Evolutionary conservation across 164 flowering plant species (phyloP).

Genomic region (Stephania cephalantha): DNA sequence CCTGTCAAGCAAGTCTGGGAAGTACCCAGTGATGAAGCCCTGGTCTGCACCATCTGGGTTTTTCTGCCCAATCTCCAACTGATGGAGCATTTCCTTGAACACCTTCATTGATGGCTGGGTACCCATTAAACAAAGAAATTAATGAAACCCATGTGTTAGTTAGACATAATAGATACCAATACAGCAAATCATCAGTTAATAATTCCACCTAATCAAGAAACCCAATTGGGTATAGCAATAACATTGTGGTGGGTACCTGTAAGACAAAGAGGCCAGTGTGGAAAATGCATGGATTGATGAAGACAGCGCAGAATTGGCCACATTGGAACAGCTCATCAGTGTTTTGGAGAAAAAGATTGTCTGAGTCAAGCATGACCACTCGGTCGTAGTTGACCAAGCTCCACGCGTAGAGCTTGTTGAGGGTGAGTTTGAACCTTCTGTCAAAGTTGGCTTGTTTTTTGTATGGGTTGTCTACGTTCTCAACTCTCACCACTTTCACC

Average conservation of each 20-base stretch:
- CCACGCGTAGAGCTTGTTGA: constrained; percentile 98
- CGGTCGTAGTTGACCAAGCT: constrained; percentile 70
- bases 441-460: constrained; percentile 33
- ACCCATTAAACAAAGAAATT: background rate
- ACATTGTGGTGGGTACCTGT: constrained; percentile 41
- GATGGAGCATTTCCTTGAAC: constrained; percentile 73
- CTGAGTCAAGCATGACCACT: constrained; percentile 94
- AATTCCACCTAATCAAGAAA: too few species aligned
- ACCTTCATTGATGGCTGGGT: constrained; percentile 78
- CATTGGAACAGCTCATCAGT: constrained; percentile 93
- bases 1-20: constrained; percentile 71
- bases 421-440: constrained; percentile 65
- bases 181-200: too few species aligned
- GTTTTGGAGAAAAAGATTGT: constrained; percentile 76
- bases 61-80: constrained; percentile 40
- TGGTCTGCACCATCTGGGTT: constrained; percentile 97
- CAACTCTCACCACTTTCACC: constrained; percentile 75
- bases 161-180: background rate
- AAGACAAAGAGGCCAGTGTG: constrained; percentile 96
- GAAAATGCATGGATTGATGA: constrained; percentile 98
- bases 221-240: too few species aligned
- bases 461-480: constrained; percentile 80
- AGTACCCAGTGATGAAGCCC: constrained; percentile 74
- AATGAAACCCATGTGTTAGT: background rate
- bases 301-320: constrained; percentile 94